Base-by-base conservation (phyloP, 768 basidiomycete genomes). In the Auriculariales sp. region DNA sequence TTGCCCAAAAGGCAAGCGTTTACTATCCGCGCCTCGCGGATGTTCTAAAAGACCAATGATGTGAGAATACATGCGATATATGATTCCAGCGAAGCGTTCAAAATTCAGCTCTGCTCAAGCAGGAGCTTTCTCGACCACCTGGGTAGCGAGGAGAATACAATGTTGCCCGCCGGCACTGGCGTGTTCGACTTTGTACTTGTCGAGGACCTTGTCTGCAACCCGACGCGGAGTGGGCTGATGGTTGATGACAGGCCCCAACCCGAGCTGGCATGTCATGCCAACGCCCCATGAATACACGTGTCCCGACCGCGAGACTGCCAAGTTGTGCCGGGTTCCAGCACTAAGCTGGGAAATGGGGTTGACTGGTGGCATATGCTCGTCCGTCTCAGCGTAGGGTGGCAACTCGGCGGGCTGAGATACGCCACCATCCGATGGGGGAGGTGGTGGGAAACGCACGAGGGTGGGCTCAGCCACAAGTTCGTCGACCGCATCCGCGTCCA, bases 291-390 rank as follows among this genome's bases (percentile, higher is more conserved):
- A 46, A 33, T 55, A 55, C n/a, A 31, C 52, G 30, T 52, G 34
- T 6, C 54, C 54, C 9, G 29, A 33, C 4, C 36, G 52, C 17
- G 54, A 55, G 3, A 55, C 52, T 24, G 55, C 55, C 25, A 55
- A 28, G 35, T 55, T 55, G 45, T 55, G 53, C 11, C 55, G 52
- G 15, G 55, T 55, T 10, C 55, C 55, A 11, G 42, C 53, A 3
- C 53, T 50, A 5, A 55, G 32, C 25, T 50, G 50, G 9, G 24
- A 31, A 22, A 55, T 52, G 9, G 55, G 55, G 34, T 54, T 51
- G 3, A 27, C 14, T 14, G 55, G 49, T 12, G 54, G 35, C 22
- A 25, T 15, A 14, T 9, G 31, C 15, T 35, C 3, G 15, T 36
- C 33, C 27, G 24, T 28, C 25, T 17, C 17, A 17, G 52, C 46